Evolutionary conservation across 176 grass and related monocot species (phyloP).

Genomic region (Pharus latifolius): DNA sequence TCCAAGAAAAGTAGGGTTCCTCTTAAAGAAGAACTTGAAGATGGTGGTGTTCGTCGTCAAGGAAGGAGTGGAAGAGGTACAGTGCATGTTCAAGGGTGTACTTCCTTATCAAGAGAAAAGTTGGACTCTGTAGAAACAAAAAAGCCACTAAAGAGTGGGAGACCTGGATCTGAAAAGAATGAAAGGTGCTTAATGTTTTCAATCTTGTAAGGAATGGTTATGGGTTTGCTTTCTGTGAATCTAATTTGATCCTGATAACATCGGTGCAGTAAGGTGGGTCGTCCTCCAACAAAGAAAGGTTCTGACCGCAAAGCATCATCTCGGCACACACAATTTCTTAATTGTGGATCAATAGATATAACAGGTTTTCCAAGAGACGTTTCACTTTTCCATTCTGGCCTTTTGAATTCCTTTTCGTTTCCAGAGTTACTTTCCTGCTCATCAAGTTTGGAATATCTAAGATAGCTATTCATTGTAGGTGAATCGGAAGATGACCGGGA

Average conservation of each 20-base stretch:
- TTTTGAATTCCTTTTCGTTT: background rate
- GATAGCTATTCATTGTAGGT: constrained; percentile 34
- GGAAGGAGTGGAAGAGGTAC: constrained; percentile 58
- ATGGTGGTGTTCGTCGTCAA: constrained; percentile 35
- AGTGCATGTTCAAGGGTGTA: constrained; percentile 38
- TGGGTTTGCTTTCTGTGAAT: background rate
- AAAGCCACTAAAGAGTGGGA: constrained; percentile 44
- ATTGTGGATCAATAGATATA: constrained; percentile 41
- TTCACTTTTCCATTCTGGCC: background rate
- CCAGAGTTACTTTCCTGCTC: background rate
- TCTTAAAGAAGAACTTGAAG: constrained; percentile 75
- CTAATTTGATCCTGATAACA: background rate
- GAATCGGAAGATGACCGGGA: constrained; percentile 59
- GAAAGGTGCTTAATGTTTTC: constrained; percentile 43
- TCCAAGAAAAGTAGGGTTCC: constrained; percentile 49
- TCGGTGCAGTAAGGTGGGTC: constrained; percentile 57
- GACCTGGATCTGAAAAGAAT: constrained; percentile 50
- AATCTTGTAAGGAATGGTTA: background rate
- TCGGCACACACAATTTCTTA: constrained; percentile 30
- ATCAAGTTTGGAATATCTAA: background rate
- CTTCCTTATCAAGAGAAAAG: constrained; percentile 48
- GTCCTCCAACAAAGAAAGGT: constrained; percentile 67
- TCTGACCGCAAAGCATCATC: constrained; percentile 50
- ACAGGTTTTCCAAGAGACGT: constrained; percentile 19
- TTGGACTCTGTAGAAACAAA: constrained; percentile 30